phyloP scores from a whole-genome alignment of 2,329 filamentous ascomycete species.

The Coleophoma crateriformis region DNA sequence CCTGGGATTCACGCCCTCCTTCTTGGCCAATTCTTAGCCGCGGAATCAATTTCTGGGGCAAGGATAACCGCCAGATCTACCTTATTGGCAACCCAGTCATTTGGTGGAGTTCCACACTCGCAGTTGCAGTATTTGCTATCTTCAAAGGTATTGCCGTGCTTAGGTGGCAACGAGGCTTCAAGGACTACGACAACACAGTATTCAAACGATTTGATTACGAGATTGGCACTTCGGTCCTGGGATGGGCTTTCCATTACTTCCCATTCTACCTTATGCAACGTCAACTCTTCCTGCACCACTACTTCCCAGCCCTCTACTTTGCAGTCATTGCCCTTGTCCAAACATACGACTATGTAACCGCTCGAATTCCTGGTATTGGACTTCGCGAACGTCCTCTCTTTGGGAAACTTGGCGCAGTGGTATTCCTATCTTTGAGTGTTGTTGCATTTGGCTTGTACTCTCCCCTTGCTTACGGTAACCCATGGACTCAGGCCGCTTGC shows the following conservation, averaged over 20 bases:
- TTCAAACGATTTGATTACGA: conserved; percentile 99
- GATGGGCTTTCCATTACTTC: conserved; percentile 98
- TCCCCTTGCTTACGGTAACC: conserved; percentile 86
- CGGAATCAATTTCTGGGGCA: conserved; percentile 99
- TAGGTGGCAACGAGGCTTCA: conserved; percentile 89
- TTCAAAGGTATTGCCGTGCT: conserved; percentile 88
- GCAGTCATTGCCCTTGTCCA: conserved; percentile 86
- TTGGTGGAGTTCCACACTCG: conserved; percentile 84
- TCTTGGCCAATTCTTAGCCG: conserved; percentile 90
- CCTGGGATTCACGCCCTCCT: conserved; percentile 92
- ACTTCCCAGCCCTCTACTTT: conserved; percentile 96
- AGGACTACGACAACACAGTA: conserved; percentile 73
- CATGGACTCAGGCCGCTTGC: conserved; percentile 89
- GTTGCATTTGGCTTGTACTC: conserved; percentile 79
- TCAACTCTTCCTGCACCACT: conserved; percentile 97
- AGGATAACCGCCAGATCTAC: conserved; percentile 90
- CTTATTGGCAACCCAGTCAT: conserved; percentile 91
- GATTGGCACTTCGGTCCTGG: conserved; percentile 81
- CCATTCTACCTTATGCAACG: conserved; percentile 98
- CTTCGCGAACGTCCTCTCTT: conserved; percentile 65
- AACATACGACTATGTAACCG: conserved; percentile 78
- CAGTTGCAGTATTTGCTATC: conserved; percentile 68
- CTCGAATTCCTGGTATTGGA: conserved; percentile 63
- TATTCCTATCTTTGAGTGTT: conserved; percentile 69
- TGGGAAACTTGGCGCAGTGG: conserved; percentile 67